Conservation (phyloP, 257 asterid species). For the Echium plantagineum region DNA sequence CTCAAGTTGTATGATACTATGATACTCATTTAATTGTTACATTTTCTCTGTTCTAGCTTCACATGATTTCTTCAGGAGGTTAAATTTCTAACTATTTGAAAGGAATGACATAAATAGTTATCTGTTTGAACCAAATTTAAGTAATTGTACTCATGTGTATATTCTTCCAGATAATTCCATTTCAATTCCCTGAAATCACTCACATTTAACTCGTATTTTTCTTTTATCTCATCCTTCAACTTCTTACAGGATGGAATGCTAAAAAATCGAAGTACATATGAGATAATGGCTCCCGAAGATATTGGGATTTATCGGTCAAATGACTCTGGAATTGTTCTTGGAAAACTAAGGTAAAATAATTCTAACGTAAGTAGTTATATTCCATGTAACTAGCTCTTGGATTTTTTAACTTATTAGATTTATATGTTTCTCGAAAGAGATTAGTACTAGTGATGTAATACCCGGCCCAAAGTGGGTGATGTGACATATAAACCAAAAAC, state of each 20-base stretch:
- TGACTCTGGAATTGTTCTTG: conserved; percentile 94
- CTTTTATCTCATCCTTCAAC: background rate
- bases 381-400: background rate
- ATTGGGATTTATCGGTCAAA: conserved; percentile 78
- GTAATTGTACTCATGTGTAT: too few species aligned
- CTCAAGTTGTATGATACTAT: too few species aligned
- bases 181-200: background rate
- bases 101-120: too few species aligned
- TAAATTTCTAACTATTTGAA: too few species aligned
- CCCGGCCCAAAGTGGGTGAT: too few species aligned
- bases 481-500: too few species aligned
- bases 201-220: conserved; percentile 1
- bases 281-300: conserved; percentile 92
- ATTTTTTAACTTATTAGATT: background rate
- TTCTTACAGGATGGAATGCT: conserved; percentile 86
- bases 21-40: too few species aligned
- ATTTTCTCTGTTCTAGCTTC: too few species aligned
- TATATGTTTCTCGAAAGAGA: background rate
- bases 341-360: conserved; percentile 74
- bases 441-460: too few species aligned
- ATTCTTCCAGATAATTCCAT: too few species aligned
- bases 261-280: conserved; percentile 79
- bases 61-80: too few species aligned
- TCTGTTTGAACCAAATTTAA: too few species aligned
- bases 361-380: background rate